A percentile compares a stretch with the other conserved stretches of the same genome.
Conservation (phyloP, 495 filamentous ascomycete genomes). For the Darksidea phi region DNA sequence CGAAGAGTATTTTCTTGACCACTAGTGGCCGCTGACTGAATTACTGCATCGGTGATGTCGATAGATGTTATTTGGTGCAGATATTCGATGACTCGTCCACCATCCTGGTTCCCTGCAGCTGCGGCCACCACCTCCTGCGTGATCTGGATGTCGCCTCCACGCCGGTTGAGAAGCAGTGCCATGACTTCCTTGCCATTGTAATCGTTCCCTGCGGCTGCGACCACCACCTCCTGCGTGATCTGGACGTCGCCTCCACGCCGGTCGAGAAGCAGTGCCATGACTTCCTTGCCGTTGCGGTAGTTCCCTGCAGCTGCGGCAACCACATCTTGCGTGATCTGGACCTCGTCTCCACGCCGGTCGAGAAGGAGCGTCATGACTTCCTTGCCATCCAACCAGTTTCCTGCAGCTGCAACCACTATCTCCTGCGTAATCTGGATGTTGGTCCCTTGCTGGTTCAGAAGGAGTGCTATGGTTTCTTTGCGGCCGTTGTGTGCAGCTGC, state of each 20-base stretch:
- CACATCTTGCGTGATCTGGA: slow-evolving; percentile 17
- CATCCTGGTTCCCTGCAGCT: slow-evolving; percentile 1
- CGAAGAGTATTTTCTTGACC: slow-evolving; percentile 11
- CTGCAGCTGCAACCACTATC: slow-evolving; percentile 15
- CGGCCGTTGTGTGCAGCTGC: too few relatives aligned
- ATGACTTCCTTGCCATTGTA: slow-evolving; percentile 23
- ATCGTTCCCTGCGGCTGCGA: slow-evolving; percentile 11
- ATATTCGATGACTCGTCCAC: slow-evolving; percentile 10
- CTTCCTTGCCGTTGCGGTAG: slow-evolving; percentile 13
- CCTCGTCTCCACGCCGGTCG: slow-evolving; percentile 10
- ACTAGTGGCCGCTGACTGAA: slow-evolving; percentile 18
- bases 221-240: slow-evolving; percentile 31
- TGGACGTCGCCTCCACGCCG: slow-evolving; percentile 21
- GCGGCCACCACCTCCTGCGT: slow-evolving; percentile 18
- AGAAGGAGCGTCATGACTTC: slow-evolving; percentile 24
- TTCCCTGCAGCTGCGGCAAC: slow-evolving; percentile 10
- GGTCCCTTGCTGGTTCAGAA: too few relatives aligned
- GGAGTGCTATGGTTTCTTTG: too few relatives aligned
- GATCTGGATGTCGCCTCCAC: slow-evolving; percentile 8
- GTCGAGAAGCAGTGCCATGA: slow-evolving; percentile 11
- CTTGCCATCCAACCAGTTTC: slow-evolving; percentile 13
- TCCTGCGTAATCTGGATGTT: not conserved
- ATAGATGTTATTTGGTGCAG: slow-evolving; percentile 2
- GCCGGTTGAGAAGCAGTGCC: slow-evolving; percentile 13
- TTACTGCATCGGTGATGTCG: slow-evolving; percentile 17